These are phyloP conservation scores for Exophiala dermatitidis DNA, from an alignment of 2,329 filamentous ascomycete genomes.

Conservation along the genomic window DNA sequence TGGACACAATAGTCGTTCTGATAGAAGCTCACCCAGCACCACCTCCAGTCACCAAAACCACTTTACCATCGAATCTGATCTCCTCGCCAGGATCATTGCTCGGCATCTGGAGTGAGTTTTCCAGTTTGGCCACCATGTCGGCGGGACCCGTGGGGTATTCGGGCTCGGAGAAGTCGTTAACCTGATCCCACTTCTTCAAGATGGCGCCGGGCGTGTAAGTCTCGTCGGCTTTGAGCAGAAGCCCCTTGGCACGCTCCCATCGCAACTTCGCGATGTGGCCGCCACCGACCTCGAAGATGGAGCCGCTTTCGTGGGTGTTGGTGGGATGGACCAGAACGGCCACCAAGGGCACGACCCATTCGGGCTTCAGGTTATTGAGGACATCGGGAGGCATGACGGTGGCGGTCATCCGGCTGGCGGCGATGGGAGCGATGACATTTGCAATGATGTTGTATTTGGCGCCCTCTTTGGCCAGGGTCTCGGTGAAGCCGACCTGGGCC, in stretches of 20 bases:
- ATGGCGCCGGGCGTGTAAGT: constrained; percentile 82
- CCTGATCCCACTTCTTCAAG: constrained; percentile 79
- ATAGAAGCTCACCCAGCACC: constrained; percentile 59
- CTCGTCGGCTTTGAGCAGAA: constrained; percentile 80
- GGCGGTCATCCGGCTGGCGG: constrained; percentile 89
- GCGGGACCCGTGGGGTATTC: constrained; percentile 77
- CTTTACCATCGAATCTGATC: constrained; percentile 74
- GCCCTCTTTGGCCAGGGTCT: constrained; percentile 96
- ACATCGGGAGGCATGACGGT: constrained; percentile 95
- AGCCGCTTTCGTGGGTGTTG: constrained; percentile 73
- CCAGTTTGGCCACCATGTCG: constrained; percentile 79
- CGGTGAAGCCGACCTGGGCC: constrained; percentile 90
- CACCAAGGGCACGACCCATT: constrained; percentile 91
- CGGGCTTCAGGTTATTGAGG: constrained; percentile 74
- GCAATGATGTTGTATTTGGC: constrained; percentile 93
- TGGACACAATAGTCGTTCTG: neutral
- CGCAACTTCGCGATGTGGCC: constrained; percentile 87
- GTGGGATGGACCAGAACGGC: constrained; percentile 79
- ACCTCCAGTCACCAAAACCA: constrained; percentile 79
- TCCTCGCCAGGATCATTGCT: constrained; percentile 65
- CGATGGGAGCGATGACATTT: constrained; percentile 93
- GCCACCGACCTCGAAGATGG: constrained; percentile 89
- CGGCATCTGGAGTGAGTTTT: constrained; percentile 71
- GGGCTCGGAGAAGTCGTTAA: constrained; percentile 76
- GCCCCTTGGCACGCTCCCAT: constrained; percentile 89